Conservation (phyloP, 179 eudicot species). For the Spinacia oleracea region DNA sequence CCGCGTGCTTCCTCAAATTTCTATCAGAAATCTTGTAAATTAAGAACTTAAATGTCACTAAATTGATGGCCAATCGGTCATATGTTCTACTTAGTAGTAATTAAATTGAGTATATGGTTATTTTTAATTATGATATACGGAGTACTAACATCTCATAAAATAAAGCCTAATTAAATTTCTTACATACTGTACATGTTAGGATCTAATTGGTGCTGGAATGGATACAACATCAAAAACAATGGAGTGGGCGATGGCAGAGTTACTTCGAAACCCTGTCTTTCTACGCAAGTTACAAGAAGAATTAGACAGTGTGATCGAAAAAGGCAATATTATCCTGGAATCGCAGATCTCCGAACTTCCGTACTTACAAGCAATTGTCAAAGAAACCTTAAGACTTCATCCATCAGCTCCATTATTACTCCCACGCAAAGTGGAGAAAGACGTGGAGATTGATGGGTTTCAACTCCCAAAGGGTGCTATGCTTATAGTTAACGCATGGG, state of each 20-base stretch:
- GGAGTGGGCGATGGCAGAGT: constrained; percentile 33
- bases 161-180: too few species aligned
- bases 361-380: constrained; percentile 25
- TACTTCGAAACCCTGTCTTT: constrained; percentile 13
- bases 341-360: constrained; percentile 4
- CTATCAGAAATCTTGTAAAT: too few species aligned
- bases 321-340: neutral
- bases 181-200: neutral
- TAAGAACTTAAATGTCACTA: too few species aligned
- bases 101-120: too few species aligned
- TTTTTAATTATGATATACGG: too few species aligned
- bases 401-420: constrained; percentile 27
- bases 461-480: constrained; percentile 12
- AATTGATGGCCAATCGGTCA: too few species aligned
- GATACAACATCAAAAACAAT: constrained; percentile 27
- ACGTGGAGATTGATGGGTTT: neutral
- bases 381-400: constrained; percentile 28
- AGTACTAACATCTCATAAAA: too few species aligned
- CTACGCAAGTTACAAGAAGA: constrained; percentile 21
- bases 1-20: too few species aligned
- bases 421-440: constrained; percentile 16
- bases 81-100: too few species aligned
- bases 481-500: constrained; percentile 25
- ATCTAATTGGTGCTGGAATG: constrained; percentile 24
- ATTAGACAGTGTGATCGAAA: neutral